These are phyloP conservation scores for Paraglomus brasilianum DNA, from an alignment of 192 early-diverging fungal genomes.

Conservation along the genomic window DNA sequence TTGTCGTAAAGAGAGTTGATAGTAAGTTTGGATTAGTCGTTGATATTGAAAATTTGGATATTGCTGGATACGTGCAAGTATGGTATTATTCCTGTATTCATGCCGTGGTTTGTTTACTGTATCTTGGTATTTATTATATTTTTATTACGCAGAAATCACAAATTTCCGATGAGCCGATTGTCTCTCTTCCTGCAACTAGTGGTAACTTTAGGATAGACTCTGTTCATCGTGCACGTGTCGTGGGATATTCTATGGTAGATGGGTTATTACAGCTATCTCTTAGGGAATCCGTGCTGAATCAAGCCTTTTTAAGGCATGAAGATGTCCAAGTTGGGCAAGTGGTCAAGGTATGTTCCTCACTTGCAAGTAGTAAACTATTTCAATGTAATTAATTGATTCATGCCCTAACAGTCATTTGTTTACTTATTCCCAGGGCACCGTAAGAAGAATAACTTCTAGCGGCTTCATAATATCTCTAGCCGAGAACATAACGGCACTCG, in stretches of 20 bases:
- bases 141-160: constrained; percentile 54
- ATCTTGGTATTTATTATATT: constrained; percentile 21
- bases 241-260: constrained; percentile 77
- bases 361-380: constrained; percentile 1
- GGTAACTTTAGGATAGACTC: constrained; percentile 67
- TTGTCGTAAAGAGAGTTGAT: constrained; percentile 62
- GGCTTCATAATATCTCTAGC: constrained; percentile 61
- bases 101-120: background rate
- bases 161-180: constrained; percentile 64
- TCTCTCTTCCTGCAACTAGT: constrained; percentile 47
- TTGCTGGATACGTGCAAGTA: constrained; percentile 55
- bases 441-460: constrained; percentile 48
- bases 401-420: background rate
- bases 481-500: constrained; percentile 64
- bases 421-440: constrained; percentile 44
- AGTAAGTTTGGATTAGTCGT: constrained; percentile 63
- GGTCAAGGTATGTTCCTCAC: constrained; percentile 44
- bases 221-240: constrained; percentile 73
- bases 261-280: constrained; percentile 71
- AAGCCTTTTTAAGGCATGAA: constrained; percentile 62
- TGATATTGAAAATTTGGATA: constrained; percentile 45
- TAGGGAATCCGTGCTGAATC: constrained; percentile 64
- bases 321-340: constrained; percentile 68
- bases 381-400: constrained; percentile 19
- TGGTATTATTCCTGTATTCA: constrained; percentile 35